Evolutionary conservation across 495 filamentous ascomycete species (phyloP).

Genomic region (Annulohypoxylon maeteangense): DNA sequence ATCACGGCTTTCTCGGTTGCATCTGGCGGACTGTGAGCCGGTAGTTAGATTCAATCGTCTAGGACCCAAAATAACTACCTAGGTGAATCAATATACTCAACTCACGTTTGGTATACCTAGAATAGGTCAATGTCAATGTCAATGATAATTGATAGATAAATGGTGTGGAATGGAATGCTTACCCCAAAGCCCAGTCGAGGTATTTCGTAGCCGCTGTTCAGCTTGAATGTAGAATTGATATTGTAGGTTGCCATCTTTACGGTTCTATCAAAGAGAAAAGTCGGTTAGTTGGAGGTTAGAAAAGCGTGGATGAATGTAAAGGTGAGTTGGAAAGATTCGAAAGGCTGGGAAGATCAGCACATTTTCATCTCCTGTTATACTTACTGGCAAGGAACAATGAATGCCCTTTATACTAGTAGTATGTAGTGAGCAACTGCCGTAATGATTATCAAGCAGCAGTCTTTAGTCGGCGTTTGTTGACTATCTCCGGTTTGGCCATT

Average conservation of each 20-base stretch:
- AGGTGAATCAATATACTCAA: conserved; percentile 8
- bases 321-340: neutral
- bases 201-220: conserved; percentile 82
- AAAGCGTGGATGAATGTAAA: no score
- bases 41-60: conserved; percentile 11
- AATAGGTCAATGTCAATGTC: conserved; percentile 6
- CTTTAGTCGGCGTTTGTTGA: conserved; percentile 6
- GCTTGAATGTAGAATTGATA: conserved; percentile 71
- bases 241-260: conserved; percentile 65
- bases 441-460: neutral
- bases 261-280: neutral
- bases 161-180: conserved; percentile 46
- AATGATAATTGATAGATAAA: conserved; percentile 1
- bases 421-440: neutral
- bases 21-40: conserved; percentile 44
- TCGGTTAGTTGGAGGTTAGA: conserved; percentile 7
- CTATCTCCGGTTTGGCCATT: neutral
- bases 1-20: conserved; percentile 61
- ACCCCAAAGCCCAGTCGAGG: conserved; percentile 79
- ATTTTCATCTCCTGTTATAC: neutral
- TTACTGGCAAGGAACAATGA: neutral
- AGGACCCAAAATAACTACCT: neutral
- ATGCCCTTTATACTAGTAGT: neutral
- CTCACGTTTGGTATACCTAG: conserved; percentile 82
- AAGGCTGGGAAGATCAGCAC: neutral